Evolutionary conservation across 352 stramenopile genomes (phyloP), one percentile per base, ranked within the genome.

Genomic region (Globisporangium uncinulatum): DNA sequence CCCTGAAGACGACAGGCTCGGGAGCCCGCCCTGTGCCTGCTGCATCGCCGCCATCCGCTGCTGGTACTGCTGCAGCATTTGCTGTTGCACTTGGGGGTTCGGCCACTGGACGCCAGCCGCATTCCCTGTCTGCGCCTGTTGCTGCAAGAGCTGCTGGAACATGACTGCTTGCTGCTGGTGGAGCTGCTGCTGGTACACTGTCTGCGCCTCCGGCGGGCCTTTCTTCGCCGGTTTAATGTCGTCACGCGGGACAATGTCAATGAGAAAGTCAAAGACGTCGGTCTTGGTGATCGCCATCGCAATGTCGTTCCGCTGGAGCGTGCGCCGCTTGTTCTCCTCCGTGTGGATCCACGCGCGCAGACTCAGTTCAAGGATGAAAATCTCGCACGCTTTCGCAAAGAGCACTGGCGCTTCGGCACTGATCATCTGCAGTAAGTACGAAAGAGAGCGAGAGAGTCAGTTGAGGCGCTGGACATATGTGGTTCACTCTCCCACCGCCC

Each of bases 311-410:
- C 86, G 82, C 71, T 97, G 89, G 45, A 98, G 72, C 57, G 88
- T 97, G 44, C 90, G 76, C n/a, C 92, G 80, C 71, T 97, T 97
- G 74, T 92, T 95, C 65, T 96, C 86, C 64, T 96, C 89, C 32
- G 89, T 96, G 73, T 96, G 81, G 70, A 88, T 90, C 83, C 86
- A 96, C 37, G 88, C 80, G 34, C 86, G 83, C 56, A 96, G 63
- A 57, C 80, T 95, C 45, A 98, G 68, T 69, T 97, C 90, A 6
- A 93, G 67, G 51, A 97, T 96, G 62, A 98, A 98, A 71, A 98
- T 95, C 63, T 97, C 92, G 62, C 89, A 97, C n/a, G 92, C 92
- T 71, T 97, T 98, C 58, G 92, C 89, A 57, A 98, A 95, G 37
- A 98, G 71, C 49, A 97, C 86, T 8, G 92, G 92, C 29, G 92